phyloP scores from a whole-genome alignment of 2,329 filamentous ascomycete genomes.

The Nakataea oryzae region DNA sequence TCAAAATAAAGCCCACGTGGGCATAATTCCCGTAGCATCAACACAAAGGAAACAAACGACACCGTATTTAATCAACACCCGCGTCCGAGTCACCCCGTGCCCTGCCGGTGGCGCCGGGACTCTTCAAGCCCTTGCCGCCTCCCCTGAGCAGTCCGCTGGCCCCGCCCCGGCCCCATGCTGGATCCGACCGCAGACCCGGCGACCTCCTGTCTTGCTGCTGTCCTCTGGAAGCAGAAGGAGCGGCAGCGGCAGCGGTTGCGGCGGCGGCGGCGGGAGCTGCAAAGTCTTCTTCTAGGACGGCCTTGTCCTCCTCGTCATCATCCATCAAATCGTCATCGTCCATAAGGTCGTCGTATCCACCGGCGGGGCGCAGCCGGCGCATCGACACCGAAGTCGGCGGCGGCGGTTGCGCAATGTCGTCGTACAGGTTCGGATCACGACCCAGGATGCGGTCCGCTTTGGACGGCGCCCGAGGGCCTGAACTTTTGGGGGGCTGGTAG shows the following conservation, averaged over 20 bases:
- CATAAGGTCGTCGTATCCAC: conserved; percentile 27
- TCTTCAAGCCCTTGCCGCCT: neutral
- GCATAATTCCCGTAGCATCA: neutral
- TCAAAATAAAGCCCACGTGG: neutral
- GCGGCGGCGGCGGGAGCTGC: conserved; percentile 25
- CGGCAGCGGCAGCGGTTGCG: conserved; percentile 4
- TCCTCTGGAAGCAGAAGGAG: neutral
- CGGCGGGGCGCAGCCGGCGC: conserved; percentile 34
- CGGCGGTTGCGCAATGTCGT: conserved; percentile 26
- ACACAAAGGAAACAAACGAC: neutral
- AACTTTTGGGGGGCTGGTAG: conserved; percentile 1
- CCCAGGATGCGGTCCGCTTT: conserved; percentile 50
- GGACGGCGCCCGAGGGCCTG: conserved; percentile 30
- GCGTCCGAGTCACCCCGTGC: neutral
- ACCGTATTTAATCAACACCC: conserved; percentile 1
- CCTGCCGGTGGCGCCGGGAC: neutral
- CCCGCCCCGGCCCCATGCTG: conserved; percentile 21
- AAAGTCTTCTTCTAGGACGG: conserved; percentile 21
- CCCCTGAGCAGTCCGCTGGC: conserved; percentile 19
- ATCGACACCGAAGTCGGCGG: conserved; percentile 27
- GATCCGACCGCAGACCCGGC: neutral
- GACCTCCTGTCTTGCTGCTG: neutral
- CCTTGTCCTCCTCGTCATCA: conserved; percentile 17
- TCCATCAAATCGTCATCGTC: conserved; percentile 27
- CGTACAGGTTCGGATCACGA: conserved; percentile 44